Evolutionary conservation across 768 basidiomycete species (phyloP), one percentile per base, ranked within the genome.

Genomic region (Macrolepiota dolichaula): DNA sequence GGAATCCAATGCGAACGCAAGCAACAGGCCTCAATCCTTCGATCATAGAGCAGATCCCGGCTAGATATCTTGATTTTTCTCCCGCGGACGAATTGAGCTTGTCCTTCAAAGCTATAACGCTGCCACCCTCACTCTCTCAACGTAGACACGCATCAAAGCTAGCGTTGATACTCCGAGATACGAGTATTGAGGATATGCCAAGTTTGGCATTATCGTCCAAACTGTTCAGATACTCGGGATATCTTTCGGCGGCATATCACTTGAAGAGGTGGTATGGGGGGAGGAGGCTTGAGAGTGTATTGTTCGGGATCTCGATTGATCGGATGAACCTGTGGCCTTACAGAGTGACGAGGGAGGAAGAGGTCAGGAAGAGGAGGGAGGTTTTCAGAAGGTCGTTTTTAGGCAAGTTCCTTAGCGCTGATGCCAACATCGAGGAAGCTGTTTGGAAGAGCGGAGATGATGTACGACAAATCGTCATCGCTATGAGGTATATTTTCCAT

Each of bases 241-340:
- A 87, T 71, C 75, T 88, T 3, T 85, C 88, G 11, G 88, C 89
- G 0, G 66, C 69, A 12, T 71, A 78, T 55, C 79, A 81, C 37
- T 76, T 92, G 9, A 63, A 54, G 15, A 74, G 71, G 24, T 59
- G 75, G 15, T 89, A 82, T 66, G 47, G 75, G 24, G 90, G 90
- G 7, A 65, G 62, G 25, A 81, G 88, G 49, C 72, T 85, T 46
- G 71, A 73, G 17, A 37, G 63, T 0, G 55, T 85, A 6, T 62
- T 83, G 51, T 61, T 71, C 49, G 68, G 70, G 11, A 73, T 82
- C 64, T 70, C 80, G 15, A 71, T 61, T 22, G 77, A 75, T 17
- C 85, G 79, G 72, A 83, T 79, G 0, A 85, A 91, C 64, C 75
- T 87, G 68, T 92, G 91, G 91, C 88, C 89, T 6, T 91, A 91